These are phyloP conservation scores for Sextonia rubra DNA, from an alignment of 164 flowering plant species.

Conservation along the genomic window DNA sequence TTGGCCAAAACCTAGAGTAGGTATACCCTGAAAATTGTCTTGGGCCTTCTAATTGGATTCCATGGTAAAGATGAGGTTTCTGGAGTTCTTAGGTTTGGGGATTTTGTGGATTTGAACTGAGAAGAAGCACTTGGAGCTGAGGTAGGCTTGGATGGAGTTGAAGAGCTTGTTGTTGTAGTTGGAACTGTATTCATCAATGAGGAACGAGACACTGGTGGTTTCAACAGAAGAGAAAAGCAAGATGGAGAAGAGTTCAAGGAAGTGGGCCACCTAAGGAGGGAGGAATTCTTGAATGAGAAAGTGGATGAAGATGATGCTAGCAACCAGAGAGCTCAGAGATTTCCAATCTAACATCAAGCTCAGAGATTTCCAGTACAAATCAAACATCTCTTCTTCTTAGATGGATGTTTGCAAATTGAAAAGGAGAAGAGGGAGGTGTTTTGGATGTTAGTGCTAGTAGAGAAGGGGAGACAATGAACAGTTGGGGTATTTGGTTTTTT, in stretches of 20 bases:
- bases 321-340: slow-evolving; percentile 25
- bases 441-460: not conserved
- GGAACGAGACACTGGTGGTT: slow-evolving; percentile 13
- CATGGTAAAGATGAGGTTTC: slow-evolving; percentile 18
- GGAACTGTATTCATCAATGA: slow-evolving; percentile 26
- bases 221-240: slow-evolving; percentile 13
- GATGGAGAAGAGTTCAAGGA: slow-evolving; percentile 11
- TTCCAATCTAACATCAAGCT: slow-evolving; percentile 34
- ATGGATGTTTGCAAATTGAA: too few relatives aligned
- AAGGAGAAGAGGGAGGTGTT: not conserved
- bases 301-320: slow-evolving; percentile 23
- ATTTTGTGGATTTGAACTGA: slow-evolving; percentile 20
- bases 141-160: slow-evolving; percentile 23
- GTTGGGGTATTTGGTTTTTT: too few relatives aligned
- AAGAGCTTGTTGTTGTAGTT: slow-evolving; percentile 23
- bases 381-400: too few relatives aligned
- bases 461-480: too few relatives aligned
- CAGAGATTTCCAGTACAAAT: too few relatives aligned
- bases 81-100: slow-evolving; percentile 23
- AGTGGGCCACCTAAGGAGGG: slow-evolving; percentile 22
- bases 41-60: slow-evolving; percentile 18
- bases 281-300: slow-evolving; percentile 22
- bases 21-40: slow-evolving; percentile 21
- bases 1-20: too few relatives aligned
- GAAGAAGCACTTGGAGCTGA: slow-evolving; percentile 24